Evolutionary conservation across 192 early-diverging fungal species (phyloP), one percentile per base, ranked within the genome.

Genomic region (Umbelopsis isabellina): DNA sequence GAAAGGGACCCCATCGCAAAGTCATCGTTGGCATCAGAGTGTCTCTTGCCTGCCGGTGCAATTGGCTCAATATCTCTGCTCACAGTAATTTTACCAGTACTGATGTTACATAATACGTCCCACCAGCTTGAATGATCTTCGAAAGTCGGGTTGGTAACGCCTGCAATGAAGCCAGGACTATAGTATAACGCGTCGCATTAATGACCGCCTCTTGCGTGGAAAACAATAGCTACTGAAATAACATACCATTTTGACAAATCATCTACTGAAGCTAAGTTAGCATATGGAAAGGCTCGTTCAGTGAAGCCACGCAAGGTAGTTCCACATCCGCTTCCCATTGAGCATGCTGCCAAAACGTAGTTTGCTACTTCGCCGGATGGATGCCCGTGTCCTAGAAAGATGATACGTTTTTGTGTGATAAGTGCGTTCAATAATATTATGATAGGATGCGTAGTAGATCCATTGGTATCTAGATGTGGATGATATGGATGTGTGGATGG

Each of bases 31-130:
- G 71, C 67, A 16, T 71, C 72, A 13, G 65, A n/a, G 11, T 67
- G 22, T 27, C 30, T 49, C 33, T 46, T 55, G 30, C 50, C 25
- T 22, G 75, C 18, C 33, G 49, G 49, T 10, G 5, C 47, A 37
- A 68, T 48, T 13, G 79, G 67, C 9, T 69, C 61, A 35, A 88
- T 82, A 47, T 88, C 85, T 46, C 92, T 93, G 73, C 93, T 95
- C 47, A 98, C 91, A n/a, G 90, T 93, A 64, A 98, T 95, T 72
- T 91, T 93, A 55, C 94, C 94, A 2, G 95, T 94, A 70, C 91
- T 92, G 69, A 98, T 92, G 75, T 97, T 95, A 78, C 92, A 97
- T 20, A 96, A 83, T n/a, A 98, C 85, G 84, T 98, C 97, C 95
- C 95, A 98, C 94, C 95, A 95, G 58, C 88, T 82, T 13, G 91